Percentiles rank a stretch among this genome's conserved stretches.
Evolutionary conservation across 495 filamentous ascomycete genomes (phyloP).

Genomic region (Aspergillus haitiensis): DNA sequence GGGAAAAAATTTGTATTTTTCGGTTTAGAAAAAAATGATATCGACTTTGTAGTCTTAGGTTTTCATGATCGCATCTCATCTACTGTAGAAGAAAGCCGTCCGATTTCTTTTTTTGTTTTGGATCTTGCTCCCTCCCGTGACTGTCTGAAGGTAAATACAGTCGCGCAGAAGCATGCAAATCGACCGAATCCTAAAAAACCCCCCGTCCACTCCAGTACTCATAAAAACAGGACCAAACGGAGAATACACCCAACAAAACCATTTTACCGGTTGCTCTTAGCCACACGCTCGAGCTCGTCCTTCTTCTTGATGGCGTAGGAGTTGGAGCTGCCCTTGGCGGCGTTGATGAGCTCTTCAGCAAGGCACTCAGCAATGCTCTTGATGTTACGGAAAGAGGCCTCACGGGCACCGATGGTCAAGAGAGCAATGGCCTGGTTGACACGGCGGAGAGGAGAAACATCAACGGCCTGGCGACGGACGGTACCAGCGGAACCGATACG

Average conservation of each 20-base stretch:
- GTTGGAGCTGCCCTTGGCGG: constrained; percentile 99
- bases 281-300: constrained; percentile 99
- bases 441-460: constrained; percentile 97
- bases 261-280: constrained; percentile 97
- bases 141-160: constrained; percentile 49
- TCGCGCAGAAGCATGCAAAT: constrained; percentile 49
- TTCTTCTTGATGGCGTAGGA: constrained; percentile 99
- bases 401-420: constrained; percentile 94
- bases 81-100: constrained; percentile 49
- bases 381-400: constrained; percentile 98
- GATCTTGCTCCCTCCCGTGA: constrained; percentile 42
- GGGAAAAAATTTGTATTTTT: constrained; percentile 30
- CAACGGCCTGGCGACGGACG: constrained; percentile 98
- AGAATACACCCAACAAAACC: constrained; percentile 46
- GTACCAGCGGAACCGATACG: constrained; percentile 99
- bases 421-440: constrained; percentile 99
- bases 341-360: constrained; percentile 99
- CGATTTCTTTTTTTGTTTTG: constrained; percentile 42
- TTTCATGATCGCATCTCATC: constrained; percentile 51
- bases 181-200: constrained; percentile 49
- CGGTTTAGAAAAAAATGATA: constrained; percentile 34
- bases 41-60: constrained; percentile 38
- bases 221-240: constrained; percentile 49
- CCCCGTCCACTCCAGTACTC: constrained; percentile 52
- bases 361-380: constrained; percentile 98